These are phyloP conservation scores for Trichodelitschia bisporula DNA, from an alignment of 495 filamentous ascomycete genomes.

Conservation along the genomic window DNA sequence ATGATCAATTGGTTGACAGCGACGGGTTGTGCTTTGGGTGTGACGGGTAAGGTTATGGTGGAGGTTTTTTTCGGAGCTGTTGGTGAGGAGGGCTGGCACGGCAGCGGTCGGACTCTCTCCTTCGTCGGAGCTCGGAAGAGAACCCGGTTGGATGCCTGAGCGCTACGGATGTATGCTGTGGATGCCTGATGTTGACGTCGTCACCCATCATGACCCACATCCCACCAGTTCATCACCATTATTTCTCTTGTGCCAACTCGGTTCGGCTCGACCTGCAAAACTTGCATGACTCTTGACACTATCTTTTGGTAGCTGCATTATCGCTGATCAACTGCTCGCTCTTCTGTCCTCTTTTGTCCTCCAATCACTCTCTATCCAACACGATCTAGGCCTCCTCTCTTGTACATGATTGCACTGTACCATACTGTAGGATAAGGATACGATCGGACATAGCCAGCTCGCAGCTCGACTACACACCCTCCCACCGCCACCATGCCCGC, in stretches of 20 bases:
- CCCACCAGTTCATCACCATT: too few relatives aligned
- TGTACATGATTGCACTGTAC: slow-evolving; percentile 1
- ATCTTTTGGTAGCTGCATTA: too few relatives aligned
- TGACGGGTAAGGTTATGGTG: background rate
- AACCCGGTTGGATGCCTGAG: too few relatives aligned
- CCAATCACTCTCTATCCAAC: background rate
- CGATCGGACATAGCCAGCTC: too few relatives aligned
- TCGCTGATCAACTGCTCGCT: background rate
- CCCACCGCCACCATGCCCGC: slow-evolving; percentile 12
- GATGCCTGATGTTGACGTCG: too few relatives aligned
- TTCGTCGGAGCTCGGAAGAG: background rate
- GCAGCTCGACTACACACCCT: slow-evolving; percentile 16
- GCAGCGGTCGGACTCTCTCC: background rate
- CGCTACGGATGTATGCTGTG: too few relatives aligned
- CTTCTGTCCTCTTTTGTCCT: background rate
- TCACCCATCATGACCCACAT: too few relatives aligned
- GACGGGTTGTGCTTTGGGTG: background rate
- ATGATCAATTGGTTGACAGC: slow-evolving; percentile 1
- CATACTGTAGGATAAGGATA: too few relatives aligned
- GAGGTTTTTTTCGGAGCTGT: background rate
- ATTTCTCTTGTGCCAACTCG: too few relatives aligned
- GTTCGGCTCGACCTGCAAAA: too few relatives aligned
- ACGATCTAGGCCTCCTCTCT: background rate
- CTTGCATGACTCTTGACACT: too few relatives aligned
- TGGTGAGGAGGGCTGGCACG: background rate